phyloP scores from a whole-genome alignment of 176 grass and related monocot genomes.

The Juncus inflexus region DNA sequence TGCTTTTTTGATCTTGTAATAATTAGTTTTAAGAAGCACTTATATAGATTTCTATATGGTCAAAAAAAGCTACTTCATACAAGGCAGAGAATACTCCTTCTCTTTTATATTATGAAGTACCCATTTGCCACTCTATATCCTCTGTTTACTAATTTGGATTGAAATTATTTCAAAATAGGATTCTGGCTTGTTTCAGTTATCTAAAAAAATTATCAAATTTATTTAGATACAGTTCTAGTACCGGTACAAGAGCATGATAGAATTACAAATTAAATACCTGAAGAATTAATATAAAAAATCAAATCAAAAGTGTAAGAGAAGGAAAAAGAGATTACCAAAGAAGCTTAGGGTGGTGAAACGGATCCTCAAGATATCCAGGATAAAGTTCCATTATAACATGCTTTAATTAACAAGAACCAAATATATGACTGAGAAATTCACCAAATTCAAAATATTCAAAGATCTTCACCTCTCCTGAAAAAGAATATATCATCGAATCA shows the following conservation, averaged over 20 bases:
- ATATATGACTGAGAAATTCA: constrained; percentile 15
- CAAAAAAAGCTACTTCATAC: no score
- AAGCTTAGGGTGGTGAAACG: constrained; percentile 63
- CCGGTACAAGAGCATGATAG: not conserved
- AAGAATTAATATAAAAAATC: not conserved
- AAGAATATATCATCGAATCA: not conserved
- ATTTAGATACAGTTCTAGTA: not conserved
- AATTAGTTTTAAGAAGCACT: no score
- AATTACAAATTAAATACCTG: not conserved
- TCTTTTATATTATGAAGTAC: not conserved
- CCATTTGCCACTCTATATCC: constrained; percentile 3
- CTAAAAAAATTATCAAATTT: not conserved
- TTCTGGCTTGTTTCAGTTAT: no score
- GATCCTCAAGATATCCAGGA: constrained; percentile 67
- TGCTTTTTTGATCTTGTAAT: no score
- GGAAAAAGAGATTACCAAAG: constrained; percentile 31
- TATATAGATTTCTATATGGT: no score
- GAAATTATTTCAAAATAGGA: no score
- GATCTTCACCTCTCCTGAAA: constrained; percentile 14
- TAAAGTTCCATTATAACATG: constrained; percentile 81
- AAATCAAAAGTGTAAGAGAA: not conserved
- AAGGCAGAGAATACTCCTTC: no score
- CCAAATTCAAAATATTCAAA: not conserved
- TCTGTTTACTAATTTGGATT: no score
- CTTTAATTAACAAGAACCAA: constrained; percentile 25